Evolutionary conservation across 2,329 filamentous ascomycete genomes (phyloP).

Genomic region (Penicillium italicum): DNA sequence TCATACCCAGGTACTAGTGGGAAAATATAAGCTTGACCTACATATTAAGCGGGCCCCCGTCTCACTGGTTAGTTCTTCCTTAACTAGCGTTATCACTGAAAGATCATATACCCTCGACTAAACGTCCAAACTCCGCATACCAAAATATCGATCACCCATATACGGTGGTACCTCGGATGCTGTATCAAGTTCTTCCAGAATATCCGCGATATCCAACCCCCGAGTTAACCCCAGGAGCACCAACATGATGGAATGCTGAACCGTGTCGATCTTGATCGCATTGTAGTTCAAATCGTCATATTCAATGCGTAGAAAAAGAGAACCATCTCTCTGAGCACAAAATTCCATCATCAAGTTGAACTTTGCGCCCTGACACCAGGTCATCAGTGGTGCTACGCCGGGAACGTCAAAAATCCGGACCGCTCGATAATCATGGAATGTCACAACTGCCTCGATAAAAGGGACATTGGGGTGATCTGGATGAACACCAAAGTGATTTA

Average conservation of each 20-base stretch:
- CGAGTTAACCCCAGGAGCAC: background rate
- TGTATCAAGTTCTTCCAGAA: background rate
- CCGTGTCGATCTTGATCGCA: background rate
- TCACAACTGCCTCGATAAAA: background rate
- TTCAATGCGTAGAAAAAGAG: background rate
- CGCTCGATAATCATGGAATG: background rate
- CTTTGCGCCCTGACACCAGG: background rate
- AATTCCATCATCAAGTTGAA: background rate
- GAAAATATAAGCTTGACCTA: no score
- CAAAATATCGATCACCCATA: background rate
- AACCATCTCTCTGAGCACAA: background rate
- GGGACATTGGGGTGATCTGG: background rate
- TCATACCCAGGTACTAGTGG: no score
- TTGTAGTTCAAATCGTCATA: background rate
- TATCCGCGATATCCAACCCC: background rate
- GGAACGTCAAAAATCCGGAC: background rate
- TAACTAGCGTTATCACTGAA: background rate
- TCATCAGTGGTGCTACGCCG: background rate
- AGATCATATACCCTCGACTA: background rate
- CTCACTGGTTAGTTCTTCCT: background rate
- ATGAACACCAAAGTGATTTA: background rate
- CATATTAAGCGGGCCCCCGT: no score
- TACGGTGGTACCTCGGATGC: background rate
- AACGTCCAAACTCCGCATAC: background rate
- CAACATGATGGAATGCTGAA: background rate